Conservation (phyloP, 2,329 filamentous ascomycete species). For the Pyricularia pennisetigena region DNA sequence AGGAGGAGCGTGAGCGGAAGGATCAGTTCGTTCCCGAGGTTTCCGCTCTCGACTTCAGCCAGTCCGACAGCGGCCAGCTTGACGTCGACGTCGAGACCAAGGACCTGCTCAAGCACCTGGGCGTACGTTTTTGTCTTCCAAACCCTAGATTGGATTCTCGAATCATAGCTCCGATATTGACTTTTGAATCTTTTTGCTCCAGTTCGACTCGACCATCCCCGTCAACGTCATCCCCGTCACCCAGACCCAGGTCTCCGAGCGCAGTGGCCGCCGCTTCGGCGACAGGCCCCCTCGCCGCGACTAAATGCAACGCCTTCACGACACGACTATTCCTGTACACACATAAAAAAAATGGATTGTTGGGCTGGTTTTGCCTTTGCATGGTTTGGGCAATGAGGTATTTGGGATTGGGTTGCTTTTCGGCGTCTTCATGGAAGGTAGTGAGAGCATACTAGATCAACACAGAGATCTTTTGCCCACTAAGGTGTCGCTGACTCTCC, state of each 20-base stretch:
- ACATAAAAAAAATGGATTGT: conserved; percentile 23
- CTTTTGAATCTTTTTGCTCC: conserved; percentile 9
- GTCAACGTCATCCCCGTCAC: conserved; percentile 90
- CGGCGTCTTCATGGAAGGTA: conserved; percentile 47
- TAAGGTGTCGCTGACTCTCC: conserved; percentile 87
- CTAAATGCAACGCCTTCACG: conserved; percentile 20
- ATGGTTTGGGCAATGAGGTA: conserved; percentile 11
- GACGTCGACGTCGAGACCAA: conserved; percentile 97
- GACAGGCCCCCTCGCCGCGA: conserved; percentile 35
- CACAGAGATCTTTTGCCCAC: conserved; percentile 48
- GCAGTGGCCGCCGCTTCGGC: conserved; percentile 41
- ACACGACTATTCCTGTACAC: conserved; percentile 12
- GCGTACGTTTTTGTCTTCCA: conserved; percentile 57
- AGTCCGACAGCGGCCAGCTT: conserved; percentile 86
- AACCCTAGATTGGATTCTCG: conserved; percentile 1
- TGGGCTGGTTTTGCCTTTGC: conserved; percentile 13
- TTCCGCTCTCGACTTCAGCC: conserved; percentile 95
- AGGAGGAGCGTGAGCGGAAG: conserved; percentile 99
- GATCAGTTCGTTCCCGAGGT: conserved; percentile 99
- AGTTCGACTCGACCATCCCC: conserved; percentile 89
- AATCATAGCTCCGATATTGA: conserved; percentile 16
- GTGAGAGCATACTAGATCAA: conserved; percentile 50
- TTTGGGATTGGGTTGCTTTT: conserved; percentile 11
- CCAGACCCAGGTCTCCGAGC: conserved; percentile 80
- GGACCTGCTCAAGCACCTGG: conserved; percentile 96